Conservation (phyloP, 2,329 filamentous ascomycete genomes). For the Trichoderma koningiopsis region DNA sequence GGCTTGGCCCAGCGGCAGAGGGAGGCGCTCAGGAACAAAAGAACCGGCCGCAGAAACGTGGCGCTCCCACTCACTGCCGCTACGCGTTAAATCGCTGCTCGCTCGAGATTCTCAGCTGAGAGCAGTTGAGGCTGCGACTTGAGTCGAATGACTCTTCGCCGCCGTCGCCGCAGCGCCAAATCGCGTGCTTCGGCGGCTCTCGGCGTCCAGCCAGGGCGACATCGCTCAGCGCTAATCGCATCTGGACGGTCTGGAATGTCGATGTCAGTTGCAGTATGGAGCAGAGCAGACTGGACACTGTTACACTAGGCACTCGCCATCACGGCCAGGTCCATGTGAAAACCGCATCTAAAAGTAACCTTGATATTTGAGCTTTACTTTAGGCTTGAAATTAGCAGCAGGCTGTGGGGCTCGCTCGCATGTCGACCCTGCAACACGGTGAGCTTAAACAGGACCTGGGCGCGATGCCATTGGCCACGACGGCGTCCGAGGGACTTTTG, state of each 20-base stretch:
- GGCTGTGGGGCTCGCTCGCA: slow-evolving; percentile 8
- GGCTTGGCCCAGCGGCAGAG: slow-evolving; percentile 16
- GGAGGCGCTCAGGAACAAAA: slow-evolving; percentile 12
- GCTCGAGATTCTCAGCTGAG: background rate
- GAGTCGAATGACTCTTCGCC: slow-evolving; percentile 2
- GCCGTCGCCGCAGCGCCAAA: background rate
- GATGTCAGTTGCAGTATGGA: background rate
- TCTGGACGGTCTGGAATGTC: slow-evolving; percentile 7
- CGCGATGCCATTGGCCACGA: slow-evolving; percentile 15
- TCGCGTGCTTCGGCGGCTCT: slow-evolving; percentile 18
- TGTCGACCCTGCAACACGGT: slow-evolving; percentile 11
- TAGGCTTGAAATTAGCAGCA: slow-evolving; percentile 21
- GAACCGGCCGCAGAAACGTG: background rate
- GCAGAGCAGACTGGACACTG: background rate
- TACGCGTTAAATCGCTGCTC: background rate
- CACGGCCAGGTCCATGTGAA: background rate
- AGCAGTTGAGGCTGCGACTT: background rate
- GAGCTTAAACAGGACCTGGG: slow-evolving; percentile 12
- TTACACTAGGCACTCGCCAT: background rate
- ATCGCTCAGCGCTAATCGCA: background rate
- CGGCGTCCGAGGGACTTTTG: slow-evolving; percentile 21
- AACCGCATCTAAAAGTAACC: slow-evolving; percentile 9
- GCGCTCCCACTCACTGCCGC: background rate
- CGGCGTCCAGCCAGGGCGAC: slow-evolving; percentile 2
- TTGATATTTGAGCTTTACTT: slow-evolving; percentile 18